phyloP scores from a whole-genome alignment of 768 basidiomycete species.

The Rhizopogon roseolus region DNA sequence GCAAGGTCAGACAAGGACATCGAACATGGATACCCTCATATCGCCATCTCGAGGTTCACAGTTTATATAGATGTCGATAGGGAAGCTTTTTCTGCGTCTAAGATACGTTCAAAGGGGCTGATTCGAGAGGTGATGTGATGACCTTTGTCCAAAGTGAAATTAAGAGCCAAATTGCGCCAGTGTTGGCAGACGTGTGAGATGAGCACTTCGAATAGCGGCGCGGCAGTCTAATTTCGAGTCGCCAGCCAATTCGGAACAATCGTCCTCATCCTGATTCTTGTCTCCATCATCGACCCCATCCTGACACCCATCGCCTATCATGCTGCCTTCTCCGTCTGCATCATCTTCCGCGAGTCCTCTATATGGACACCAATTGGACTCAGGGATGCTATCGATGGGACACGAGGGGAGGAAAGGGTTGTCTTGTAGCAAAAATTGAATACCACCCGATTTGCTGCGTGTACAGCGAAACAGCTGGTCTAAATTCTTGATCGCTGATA shows the following conservation, averaged over 20 bases:
- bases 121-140: slow-evolving; percentile 12
- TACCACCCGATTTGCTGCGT: too few relatives aligned
- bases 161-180: slow-evolving; percentile 52
- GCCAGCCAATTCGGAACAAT: not conserved
- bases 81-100: slow-evolving; percentile 48
- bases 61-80: slow-evolving; percentile 50
- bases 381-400: too few relatives aligned
- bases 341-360: slow-evolving; percentile 27
- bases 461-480: too few relatives aligned
- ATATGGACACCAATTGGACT: slow-evolving; percentile 37
- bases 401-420: too few relatives aligned
- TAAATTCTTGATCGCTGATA: too few relatives aligned
- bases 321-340: slow-evolving; percentile 12
- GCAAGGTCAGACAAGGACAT: slow-evolving; percentile 15
- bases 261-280: too few relatives aligned
- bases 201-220: slow-evolving; percentile 42
- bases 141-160: slow-evolving; percentile 53
- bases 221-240: not conserved
- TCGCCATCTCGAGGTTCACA: too few relatives aligned
- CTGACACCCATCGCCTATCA: slow-evolving; percentile 1
- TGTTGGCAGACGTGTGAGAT: slow-evolving; percentile 58
- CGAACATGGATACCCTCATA: too few relatives aligned
- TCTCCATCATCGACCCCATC: too few relatives aligned
- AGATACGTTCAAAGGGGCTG: slow-evolving; percentile 43
- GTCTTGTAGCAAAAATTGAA: too few relatives aligned